Base-by-base conservation (phyloP, 352 stramenopile species). In the Pythium pectinolyticum region DNA sequence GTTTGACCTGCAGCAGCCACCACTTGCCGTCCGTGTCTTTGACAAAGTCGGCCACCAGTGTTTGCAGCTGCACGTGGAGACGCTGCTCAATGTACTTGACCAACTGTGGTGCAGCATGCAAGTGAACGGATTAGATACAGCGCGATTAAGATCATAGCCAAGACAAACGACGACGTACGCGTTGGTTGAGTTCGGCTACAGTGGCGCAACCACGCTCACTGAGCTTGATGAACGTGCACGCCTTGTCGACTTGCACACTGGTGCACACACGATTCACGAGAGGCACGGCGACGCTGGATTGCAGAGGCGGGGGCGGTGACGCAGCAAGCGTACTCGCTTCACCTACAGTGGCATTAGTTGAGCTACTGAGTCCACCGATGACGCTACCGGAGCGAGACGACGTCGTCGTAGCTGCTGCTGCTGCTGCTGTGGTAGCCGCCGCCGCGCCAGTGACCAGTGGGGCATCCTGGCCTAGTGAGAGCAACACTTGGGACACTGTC, bases 1-100 rank as follows among this genome's bases (percentile, higher is more conserved):
- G 74, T 50, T 94, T 94, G 37, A 94, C 75, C 34, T 94, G 85
- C 4, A 94, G 60, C 0, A 92, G 68, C 85, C 85, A 92, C 85
- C 85, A 94, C 11, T 73, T 69, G 0, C 85, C 83, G n/a, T 68
- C 41, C 3, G 59, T 40, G 63, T 94, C 85, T 70, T 92, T 92
- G 12, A 83, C 61, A 40, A 79, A 94, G 64, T 94, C 86, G 0
- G 77, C 73, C 17, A 92, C 76, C 3, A 94, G 69, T 0, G 72
- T 87, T 50, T 89, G 78, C 7, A 94, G 45, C 47, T 78, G 64
- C n/a, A 94, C 2, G 11, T 73, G 77, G 1, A 92, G 63, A 1
- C 74, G 73, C 20, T 80, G 78, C 54, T 94, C 86, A 40, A 94
- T 60, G 54, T 86, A 88, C 57, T 85, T 85, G 31, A 90, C 78